These are phyloP conservation scores for Acer saccharum DNA, from an alignment of 345 rosid genomes.

Conservation along the genomic window DNA sequence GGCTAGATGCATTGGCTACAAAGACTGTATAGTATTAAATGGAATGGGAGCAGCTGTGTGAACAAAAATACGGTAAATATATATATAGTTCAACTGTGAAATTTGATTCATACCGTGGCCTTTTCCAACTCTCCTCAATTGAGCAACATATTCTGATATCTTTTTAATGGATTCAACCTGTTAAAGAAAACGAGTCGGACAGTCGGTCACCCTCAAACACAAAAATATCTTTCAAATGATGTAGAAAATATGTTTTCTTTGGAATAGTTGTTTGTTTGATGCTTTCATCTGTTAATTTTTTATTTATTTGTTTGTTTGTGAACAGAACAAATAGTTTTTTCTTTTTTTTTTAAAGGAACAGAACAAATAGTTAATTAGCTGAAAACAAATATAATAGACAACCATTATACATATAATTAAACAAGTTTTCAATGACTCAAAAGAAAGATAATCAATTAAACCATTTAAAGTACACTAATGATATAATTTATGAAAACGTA, in stretches of 20 bases:
- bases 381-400: not conserved
- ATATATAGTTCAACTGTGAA: not conserved
- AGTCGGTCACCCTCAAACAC: not conserved
- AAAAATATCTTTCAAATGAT: not conserved
- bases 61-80: not conserved
- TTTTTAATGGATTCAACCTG: constrained; percentile 75
- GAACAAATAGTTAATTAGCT: not conserved
- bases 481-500: not conserved
- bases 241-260: not conserved
- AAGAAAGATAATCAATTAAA: not conserved
- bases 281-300: not conserved
- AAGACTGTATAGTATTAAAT: not conserved
- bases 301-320: not conserved
- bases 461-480: not conserved
- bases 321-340: not conserved
- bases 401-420: not conserved
- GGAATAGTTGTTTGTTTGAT: not conserved
- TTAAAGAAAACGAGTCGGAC: not conserved
- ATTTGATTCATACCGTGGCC: constrained; percentile 62
- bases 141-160: constrained; percentile 63
- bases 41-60: not conserved
- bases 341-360: too few relatives aligned
- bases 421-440: not conserved
- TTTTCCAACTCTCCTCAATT: constrained; percentile 70
- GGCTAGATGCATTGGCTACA: not conserved